Evolutionary conservation across 805 yeast species (phyloP).

Genomic region (Priceomyces melissophilus): DNA sequence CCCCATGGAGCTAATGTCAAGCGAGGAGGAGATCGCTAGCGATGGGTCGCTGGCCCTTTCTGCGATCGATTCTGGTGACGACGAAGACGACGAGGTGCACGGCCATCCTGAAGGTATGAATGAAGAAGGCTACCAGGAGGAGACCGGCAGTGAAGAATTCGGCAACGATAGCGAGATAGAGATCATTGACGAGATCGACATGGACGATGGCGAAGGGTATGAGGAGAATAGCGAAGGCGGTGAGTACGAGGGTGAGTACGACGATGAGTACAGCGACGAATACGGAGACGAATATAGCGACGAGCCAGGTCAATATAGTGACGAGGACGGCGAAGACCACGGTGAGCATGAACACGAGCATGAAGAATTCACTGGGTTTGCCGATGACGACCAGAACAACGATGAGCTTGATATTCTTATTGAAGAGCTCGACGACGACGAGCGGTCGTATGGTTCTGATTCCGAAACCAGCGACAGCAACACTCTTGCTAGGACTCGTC

Average conservation of each 20-base stretch:
- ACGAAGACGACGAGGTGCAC: slow-evolving; percentile 16
- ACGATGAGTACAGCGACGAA: slow-evolving; percentile 17
- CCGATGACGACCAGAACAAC: slow-evolving; percentile 30
- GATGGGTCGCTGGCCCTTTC: slow-evolving; percentile 20
- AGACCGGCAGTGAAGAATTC: slow-evolving; percentile 5
- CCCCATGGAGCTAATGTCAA: slow-evolving; percentile 38
- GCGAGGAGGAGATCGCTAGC: slow-evolving; percentile 26
- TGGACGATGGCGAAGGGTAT: slow-evolving; percentile 34
- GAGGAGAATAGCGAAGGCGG: slow-evolving; percentile 28
- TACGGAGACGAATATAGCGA: slow-evolving; percentile 21
- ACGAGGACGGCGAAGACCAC: slow-evolving; percentile 19
- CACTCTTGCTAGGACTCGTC: not conserved
- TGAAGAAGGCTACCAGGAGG: slow-evolving; percentile 3
- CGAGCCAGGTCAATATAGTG: slow-evolving; percentile 18
- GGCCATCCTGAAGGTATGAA: slow-evolving; percentile 5
- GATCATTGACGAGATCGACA: slow-evolving; percentile 24
- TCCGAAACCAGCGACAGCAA: slow-evolving; percentile 9
- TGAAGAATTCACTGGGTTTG: slow-evolving; percentile 28
- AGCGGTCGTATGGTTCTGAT: slow-evolving; percentile 7
- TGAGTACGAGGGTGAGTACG: slow-evolving; percentile 27
- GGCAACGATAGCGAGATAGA: slow-evolving; percentile 17
- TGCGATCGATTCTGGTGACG: slow-evolving; percentile 24
- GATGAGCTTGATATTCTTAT: slow-evolving; percentile 39
- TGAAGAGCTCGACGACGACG: slow-evolving; percentile 33
- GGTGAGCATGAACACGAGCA: slow-evolving; percentile 19